Evolutionary conservation across 441 rosid species (phyloP).

Genomic region (Mallotus repandus): DNA sequence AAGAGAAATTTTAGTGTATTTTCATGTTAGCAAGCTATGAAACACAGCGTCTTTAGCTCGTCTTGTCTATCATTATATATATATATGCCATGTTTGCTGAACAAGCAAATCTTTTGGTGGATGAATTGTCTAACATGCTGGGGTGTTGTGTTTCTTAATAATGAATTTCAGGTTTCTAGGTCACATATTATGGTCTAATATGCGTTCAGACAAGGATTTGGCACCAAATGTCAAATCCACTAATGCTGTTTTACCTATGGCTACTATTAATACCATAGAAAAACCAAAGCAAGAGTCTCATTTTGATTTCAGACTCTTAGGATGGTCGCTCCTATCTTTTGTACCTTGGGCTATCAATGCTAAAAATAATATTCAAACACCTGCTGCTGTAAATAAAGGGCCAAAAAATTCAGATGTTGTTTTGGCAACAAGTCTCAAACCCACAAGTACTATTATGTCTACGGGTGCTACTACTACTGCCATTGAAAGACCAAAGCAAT

Average conservation of each 20-base stretch:
- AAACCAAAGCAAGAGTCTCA: conserved; percentile 34
- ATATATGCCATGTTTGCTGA: conserved; percentile 21
- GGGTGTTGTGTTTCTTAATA: conserved; percentile 15
- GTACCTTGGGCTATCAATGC: conserved; percentile 42
- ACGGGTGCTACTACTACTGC: neutral
- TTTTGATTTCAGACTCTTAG: conserved; percentile 48
- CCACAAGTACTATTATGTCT: conserved; percentile 25
- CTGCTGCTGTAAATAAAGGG: conserved; percentile 39
- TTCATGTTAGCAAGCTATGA: neutral
- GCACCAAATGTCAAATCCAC: conserved; percentile 36
- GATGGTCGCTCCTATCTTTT: conserved; percentile 56
- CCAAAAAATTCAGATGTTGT: conserved; percentile 43
- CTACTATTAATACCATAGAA: conserved; percentile 6
- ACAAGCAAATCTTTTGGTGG: conserved; percentile 14
- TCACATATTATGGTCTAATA: conserved; percentile 41
- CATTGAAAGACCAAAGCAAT: conserved; percentile 36
- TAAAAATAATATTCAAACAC: conserved; percentile 22
- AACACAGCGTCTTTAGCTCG: neutral
- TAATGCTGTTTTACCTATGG: neutral
- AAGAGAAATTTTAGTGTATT: neutral
- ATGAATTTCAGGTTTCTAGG: conserved; percentile 45
- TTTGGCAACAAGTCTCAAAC: conserved; percentile 35
- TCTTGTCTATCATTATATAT: neutral
- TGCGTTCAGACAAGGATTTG: conserved; percentile 33
- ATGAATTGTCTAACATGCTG: conserved; percentile 25